phyloP scores from a whole-genome alignment of 495 filamentous ascomycete species.

The Cercophora sp. region DNA sequence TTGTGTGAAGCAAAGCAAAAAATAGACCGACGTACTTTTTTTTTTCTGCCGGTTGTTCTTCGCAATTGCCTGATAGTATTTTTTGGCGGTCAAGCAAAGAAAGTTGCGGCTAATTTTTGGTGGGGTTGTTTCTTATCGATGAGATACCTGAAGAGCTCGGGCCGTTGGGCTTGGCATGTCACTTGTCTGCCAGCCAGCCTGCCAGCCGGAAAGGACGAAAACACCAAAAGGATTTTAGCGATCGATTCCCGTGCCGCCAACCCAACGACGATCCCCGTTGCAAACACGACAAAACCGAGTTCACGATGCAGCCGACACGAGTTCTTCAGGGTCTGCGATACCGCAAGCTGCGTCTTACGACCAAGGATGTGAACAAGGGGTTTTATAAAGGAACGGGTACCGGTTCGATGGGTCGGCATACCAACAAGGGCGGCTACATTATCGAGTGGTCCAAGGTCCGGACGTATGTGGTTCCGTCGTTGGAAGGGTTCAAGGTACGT shows the following conservation, averaged over 20 bases:
- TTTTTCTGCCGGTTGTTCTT: constrained; percentile 30
- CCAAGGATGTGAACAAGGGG: constrained; percentile 86
- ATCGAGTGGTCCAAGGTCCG: constrained; percentile 84
- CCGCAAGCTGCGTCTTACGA: constrained; percentile 72
- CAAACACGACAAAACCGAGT: not conserved
- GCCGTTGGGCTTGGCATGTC: no score
- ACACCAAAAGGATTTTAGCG: not conserved
- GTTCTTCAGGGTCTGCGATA: constrained; percentile 57
- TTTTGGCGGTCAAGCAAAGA: constrained; percentile 37
- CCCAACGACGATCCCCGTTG: not conserved
- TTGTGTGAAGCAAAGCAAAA: no score
- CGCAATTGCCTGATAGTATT: no score
- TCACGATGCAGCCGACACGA: constrained; percentile 63
- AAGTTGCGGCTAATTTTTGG: no score
- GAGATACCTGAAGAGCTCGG: no score
- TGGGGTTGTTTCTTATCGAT: no score
- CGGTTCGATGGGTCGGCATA: constrained; percentile 81
- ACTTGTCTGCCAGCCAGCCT: no score
- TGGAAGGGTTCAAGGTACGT: constrained; percentile 67
- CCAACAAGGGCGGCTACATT: constrained; percentile 76
- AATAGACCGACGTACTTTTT: no score
- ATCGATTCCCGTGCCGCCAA: not conserved
- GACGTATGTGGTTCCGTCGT: constrained; percentile 76
- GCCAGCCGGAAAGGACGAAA: no score
- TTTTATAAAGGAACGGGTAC: constrained; percentile 95